Evolutionary conservation across 441 rosid genomes (phyloP), one percentile per base, ranked within the genome.

Genomic region (Arabidopsis lyrata): DNA sequence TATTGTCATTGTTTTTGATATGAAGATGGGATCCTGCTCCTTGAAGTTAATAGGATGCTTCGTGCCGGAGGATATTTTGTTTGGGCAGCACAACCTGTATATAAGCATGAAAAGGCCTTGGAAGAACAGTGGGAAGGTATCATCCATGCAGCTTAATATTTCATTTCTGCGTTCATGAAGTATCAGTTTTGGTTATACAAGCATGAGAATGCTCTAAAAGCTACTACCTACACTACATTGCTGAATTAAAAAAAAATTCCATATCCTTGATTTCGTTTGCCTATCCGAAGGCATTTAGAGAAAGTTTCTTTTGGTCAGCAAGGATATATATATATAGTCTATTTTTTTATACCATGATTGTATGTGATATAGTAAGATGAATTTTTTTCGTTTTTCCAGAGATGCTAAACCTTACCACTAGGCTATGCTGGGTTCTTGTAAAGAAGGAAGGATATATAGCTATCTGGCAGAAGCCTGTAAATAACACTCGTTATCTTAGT

Each of bases 81-180:
- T 74, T 96, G 99, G 99, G 97, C 98, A n/a, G 97, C 97, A 27
- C 98, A 93, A 66, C 98, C 99, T 34, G 99, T 93, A 74, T 93
- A 96, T 81, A 96, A 93, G 85, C 99, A 93, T 48, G 97, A 96
- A 74, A 80, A 77, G 75, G 72, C 78, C 56, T 85, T 91, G 62
- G 90, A 90, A 85, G 89, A 93, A 80, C 98, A 93, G 74, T 96
- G 98, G 99, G 84, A 85, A 88, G 99, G 99, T 91, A 88, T 67
- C 16, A 47, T 63, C 39, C 22, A 31, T 50, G 22, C 58, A 75
- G 38, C 70, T 59, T 79, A n/a, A 41, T 63, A 42, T 20, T 42
- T n/a, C 63, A 18, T 59, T 75, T 62, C 13, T 29, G 47, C 12
- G 5, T 56, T 15, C 20, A 42, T 8, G 27, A 47, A 38, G 16